These are phyloP conservation scores for Diaporthe capsici DNA, from an alignment of 2,329 filamentous ascomycete genomes.

Conservation along the genomic window DNA sequence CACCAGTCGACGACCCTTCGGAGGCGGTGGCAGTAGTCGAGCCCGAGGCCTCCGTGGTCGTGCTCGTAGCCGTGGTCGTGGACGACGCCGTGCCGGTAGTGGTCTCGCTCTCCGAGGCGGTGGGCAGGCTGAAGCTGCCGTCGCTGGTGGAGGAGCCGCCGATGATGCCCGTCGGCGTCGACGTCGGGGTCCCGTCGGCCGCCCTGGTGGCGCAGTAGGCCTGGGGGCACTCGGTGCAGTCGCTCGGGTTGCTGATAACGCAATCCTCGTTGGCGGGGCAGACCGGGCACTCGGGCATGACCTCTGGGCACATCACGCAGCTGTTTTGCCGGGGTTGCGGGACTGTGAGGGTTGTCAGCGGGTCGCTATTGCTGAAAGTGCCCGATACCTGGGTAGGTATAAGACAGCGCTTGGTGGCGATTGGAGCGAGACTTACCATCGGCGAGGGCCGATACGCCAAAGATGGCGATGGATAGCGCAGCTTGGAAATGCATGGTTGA, in stretches of 20 bases:
- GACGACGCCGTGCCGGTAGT: neutral
- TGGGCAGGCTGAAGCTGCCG: constrained; percentile 15
- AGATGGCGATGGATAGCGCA: constrained; percentile 19
- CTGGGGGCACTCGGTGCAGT: constrained; percentile 14
- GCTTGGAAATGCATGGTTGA: constrained; percentile 21
- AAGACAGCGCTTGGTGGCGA: neutral
- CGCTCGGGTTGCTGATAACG: neutral
- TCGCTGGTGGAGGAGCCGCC: neutral
- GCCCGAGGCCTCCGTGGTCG: neutral
- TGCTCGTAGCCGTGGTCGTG: neutral
- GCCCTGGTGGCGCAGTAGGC: constrained; percentile 8
- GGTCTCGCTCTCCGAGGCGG: neutral
- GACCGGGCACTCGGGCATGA: constrained; percentile 3
- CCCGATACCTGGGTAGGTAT: neutral
- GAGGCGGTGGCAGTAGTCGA: constrained; percentile 1
- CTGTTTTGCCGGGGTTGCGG: neutral
- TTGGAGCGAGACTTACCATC: neutral
- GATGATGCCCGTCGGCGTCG: constrained; percentile 7
- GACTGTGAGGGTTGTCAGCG: neutral
- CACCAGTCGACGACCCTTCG: neutral
- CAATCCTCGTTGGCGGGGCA: constrained; percentile 9
- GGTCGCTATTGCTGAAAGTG: neutral
- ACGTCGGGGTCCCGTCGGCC: neutral
- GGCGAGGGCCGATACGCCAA: constrained; percentile 10
- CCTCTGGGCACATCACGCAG: constrained; percentile 24